phyloP scores from a whole-genome alignment of 805 yeast species.

The Candida methanosorbosa region DNA sequence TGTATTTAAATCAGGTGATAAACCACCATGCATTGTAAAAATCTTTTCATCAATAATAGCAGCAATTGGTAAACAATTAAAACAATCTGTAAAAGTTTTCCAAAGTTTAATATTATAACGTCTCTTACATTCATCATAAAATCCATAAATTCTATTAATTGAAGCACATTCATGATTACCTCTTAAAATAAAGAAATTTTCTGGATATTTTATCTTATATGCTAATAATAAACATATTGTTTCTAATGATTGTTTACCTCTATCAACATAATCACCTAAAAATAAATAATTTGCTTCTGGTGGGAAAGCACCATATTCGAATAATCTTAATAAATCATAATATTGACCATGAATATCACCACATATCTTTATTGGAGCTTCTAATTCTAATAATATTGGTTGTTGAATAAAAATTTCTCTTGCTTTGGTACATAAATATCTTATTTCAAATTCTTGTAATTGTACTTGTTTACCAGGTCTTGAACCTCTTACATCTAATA shows the following conservation, averaged over 20 bases:
- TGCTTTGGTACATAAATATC: constrained; percentile 93
- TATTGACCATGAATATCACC: constrained; percentile 99
- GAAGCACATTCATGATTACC: constrained; percentile 99
- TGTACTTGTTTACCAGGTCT: constrained; percentile 98
- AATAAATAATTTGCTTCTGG: constrained; percentile 96
- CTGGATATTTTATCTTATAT: constrained; percentile 96
- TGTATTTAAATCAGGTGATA: constrained; percentile 92
- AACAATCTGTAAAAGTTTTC: constrained; percentile 98
- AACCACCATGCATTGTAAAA: constrained; percentile 98
- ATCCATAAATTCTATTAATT: constrained; percentile 95
- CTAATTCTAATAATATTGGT: constrained; percentile 90
- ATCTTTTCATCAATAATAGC: constrained; percentile 97
- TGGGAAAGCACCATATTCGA: constrained; percentile 98
- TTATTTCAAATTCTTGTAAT: constrained; percentile 86
- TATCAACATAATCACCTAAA: constrained; percentile 95
- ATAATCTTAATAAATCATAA: constrained; percentile 88
- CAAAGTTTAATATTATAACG: constrained; percentile 96
- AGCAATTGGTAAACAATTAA: constrained; percentile 97
- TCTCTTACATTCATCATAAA: constrained; percentile 97
- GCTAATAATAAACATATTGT: constrained; percentile 91
- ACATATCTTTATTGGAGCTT: constrained; percentile 95
- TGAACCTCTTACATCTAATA: constrained; percentile 95
- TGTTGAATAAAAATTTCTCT: constrained; percentile 97
- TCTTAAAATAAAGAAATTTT: constrained; percentile 91
- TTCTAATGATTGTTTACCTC: constrained; percentile 96